phyloP scores from a whole-genome alignment of 2,329 filamentous ascomycete species.

The Sphaerulina vaccinii region DNA sequence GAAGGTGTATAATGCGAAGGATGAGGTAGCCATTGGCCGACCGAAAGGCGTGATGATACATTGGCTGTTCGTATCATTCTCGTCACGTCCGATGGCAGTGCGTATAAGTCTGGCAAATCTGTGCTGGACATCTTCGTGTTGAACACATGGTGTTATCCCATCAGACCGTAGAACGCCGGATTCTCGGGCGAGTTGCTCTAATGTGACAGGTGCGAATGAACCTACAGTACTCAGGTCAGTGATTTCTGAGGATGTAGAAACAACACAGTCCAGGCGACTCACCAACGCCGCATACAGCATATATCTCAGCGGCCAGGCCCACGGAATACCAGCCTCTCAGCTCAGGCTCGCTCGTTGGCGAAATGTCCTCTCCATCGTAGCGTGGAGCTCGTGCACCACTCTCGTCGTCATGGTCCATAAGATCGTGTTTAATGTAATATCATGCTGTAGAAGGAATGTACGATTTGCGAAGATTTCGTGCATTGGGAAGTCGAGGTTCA shows the following conservation, averaged over 20 bases:
- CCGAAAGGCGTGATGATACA: slow-evolving; percentile 79
- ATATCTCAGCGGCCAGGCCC: slow-evolving; percentile 82
- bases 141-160: slow-evolving; percentile 64
- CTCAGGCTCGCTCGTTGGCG: slow-evolving; percentile 29
- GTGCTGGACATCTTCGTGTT: slow-evolving; percentile 10
- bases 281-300: slow-evolving; percentile 84
- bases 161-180: slow-evolving; percentile 81
- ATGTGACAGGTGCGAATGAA: slow-evolving; percentile 86
- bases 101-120: neutral
- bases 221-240: slow-evolving; percentile 49
- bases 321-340: slow-evolving; percentile 32
- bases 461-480: neutral
- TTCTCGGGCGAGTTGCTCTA: slow-evolving; percentile 87
- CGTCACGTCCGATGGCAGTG: slow-evolving; percentile 26
- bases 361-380: slow-evolving; percentile 31
- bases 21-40: slow-evolving; percentile 81
- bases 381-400: slow-evolving; percentile 21
- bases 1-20: slow-evolving; percentile 95
- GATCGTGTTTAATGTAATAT: neutral
- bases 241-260: neutral
- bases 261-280: slow-evolving; percentile 37
- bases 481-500: too few species aligned
- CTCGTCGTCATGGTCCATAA: slow-evolving; percentile 2
- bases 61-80: slow-evolving; percentile 53
- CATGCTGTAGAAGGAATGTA: neutral